Evolutionary conservation across 768 basidiomycete species (phyloP), one percentile per base, ranked within the genome.

Genomic region (Boletus sp.): DNA sequence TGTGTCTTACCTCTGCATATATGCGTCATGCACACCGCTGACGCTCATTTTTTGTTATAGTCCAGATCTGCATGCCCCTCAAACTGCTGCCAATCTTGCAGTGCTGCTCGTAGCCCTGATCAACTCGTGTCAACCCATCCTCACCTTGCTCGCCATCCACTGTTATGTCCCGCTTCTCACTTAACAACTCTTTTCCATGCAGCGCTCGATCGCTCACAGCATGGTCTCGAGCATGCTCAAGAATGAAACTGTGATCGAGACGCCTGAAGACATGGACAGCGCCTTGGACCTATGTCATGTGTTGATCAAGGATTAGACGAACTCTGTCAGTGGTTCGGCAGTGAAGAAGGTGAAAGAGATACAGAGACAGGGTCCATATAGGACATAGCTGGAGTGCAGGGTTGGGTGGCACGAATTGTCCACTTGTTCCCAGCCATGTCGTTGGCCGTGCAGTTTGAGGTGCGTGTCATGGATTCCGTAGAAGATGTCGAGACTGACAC

Each of bases 361-460:
- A 47, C 78, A 84, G 57, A 76, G 86, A 58, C 82, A 83, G 55
- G 84, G 84, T 7, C 77, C 84, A 10, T 82, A 85, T 62, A 95
- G 69, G 96, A 98, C 67, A 80, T 94, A 77, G 95, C 94, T 0
- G 97, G 98, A 71, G 97, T 98, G 71, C 97, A 99, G 66, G 97
- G 97, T 0, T 99, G 97, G 97, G 85, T 98, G 15, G 96, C 97
- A 40, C 78, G 96, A 60, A 98, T 98, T 92, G 90, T 98, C 3
- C 97, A 99, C 77, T n/a, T 71, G 33, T 97, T 98, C 84, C 78
- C 87, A 18, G 82, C 92, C 0, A 92, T 97, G 50, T 89, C 91
- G 29, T 71, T 98, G 61, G 89, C 83, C 63, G 83, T 87, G 14
- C 97, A 99, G 66, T 96, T 94, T 62, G 89, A 94, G 81, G 95